These are phyloP conservation scores for Pseudocercospora cruenta DNA, from an alignment of 2,329 filamentous ascomycete genomes.

Conservation along the genomic window DNA sequence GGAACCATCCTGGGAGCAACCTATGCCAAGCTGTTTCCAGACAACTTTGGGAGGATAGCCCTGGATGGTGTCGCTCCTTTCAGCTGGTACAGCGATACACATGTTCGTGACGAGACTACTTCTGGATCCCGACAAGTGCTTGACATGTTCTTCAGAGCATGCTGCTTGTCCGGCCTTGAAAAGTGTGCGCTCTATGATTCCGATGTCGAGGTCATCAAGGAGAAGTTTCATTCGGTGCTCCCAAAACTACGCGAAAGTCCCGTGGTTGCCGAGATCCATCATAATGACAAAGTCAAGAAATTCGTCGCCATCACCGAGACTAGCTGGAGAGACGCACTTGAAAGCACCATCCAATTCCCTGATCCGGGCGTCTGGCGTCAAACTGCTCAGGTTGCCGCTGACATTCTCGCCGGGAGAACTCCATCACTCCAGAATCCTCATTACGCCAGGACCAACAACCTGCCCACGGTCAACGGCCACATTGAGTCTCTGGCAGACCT, in stretches of 20 bases:
- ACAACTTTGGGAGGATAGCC: neutral
- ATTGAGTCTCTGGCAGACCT: neutral
- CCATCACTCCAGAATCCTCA: neutral
- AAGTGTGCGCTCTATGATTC: neutral
- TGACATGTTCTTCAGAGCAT: neutral
- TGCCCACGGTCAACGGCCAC: neutral
- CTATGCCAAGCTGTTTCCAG: neutral
- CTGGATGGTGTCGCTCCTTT: neutral
- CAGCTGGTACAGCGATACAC: neutral
- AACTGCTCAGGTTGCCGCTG: neutral
- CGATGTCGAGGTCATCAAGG: neutral
- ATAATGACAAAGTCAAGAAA: neutral
- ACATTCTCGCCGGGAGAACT: neutral
- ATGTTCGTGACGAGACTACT: neutral
- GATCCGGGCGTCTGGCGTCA: neutral
- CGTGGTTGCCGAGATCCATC: neutral
- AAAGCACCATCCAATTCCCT: neutral
- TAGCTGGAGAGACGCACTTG: neutral
- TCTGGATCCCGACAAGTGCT: neutral
- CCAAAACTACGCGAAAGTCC: neutral
- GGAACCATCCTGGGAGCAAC: neutral
- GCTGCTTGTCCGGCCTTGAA: neutral
- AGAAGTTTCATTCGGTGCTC: neutral
- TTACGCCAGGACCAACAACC: neutral
- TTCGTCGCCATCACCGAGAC: neutral